A percentile compares a stretch with the other conserved stretches of the same genome.
These are phyloP conservation scores for Hortiboletus flavorubellus DNA, from an alignment of 768 basidiomycete genomes.

Conservation along the genomic window DNA sequence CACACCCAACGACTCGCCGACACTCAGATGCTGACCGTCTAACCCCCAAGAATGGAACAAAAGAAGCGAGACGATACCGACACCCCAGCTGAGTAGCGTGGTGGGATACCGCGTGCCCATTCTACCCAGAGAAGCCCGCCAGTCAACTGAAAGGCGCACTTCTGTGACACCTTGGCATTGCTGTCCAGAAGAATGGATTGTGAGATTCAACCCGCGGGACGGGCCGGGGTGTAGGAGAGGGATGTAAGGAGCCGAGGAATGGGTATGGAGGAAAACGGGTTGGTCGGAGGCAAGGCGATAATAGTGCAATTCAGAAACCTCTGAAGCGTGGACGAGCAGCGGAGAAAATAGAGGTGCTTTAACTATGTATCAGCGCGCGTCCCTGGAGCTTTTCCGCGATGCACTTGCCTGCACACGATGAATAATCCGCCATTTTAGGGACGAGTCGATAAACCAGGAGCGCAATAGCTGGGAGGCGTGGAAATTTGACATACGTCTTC, in stretches of 20 bases:
- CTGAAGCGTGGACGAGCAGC: constrained; percentile 61
- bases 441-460: constrained; percentile 62
- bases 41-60: constrained; percentile 51
- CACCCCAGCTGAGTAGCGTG: constrained; percentile 67
- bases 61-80: constrained; percentile 62
- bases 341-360: constrained; percentile 58
- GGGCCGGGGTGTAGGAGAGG: constrained; percentile 17
- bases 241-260: constrained; percentile 65
- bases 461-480: constrained; percentile 54
- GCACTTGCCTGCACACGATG: constrained; percentile 31
- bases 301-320: constrained; percentile 63
- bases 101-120: constrained; percentile 73
- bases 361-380: constrained; percentile 8
- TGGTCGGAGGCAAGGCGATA: constrained; percentile 43
- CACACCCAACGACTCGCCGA: constrained; percentile 44
- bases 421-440: constrained; percentile 25
- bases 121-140: constrained; percentile 66
- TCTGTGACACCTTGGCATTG: constrained; percentile 41
- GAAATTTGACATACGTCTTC: constrained; percentile 46
- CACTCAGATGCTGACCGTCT: constrained; percentile 38
- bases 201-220: constrained; percentile 47
- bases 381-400: background rate
- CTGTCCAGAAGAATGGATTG: constrained; percentile 53
- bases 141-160: constrained; percentile 62
- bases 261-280: constrained; percentile 54